A percentile compares a stretch with the other conserved stretches of the same genome.
Conservation (phyloP, 2,329 filamentous ascomycete species). For the Coniosporium tulheliwenetii region DNA sequence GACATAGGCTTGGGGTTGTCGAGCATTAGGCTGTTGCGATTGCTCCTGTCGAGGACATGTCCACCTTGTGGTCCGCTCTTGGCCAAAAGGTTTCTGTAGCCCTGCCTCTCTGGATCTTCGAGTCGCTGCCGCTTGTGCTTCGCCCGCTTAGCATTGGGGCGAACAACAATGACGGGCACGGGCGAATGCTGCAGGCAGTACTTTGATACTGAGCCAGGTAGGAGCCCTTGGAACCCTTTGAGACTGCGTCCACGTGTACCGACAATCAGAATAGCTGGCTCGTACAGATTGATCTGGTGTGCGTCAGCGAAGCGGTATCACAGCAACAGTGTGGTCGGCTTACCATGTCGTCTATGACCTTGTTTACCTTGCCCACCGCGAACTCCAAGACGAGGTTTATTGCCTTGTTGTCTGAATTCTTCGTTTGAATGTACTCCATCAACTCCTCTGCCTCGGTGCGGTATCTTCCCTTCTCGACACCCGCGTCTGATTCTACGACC, state of each 20-base stretch:
- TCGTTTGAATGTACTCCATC: slow-evolving; percentile 60
- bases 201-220: slow-evolving; percentile 83
- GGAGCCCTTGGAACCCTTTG: slow-evolving; percentile 70
- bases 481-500: slow-evolving; percentile 71
- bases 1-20: slow-evolving; percentile 13
- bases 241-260: slow-evolving; percentile 75
- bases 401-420: slow-evolving; percentile 69
- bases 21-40: slow-evolving; percentile 28
- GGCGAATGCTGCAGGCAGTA: slow-evolving; percentile 91
- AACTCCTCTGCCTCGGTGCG: slow-evolving; percentile 59
- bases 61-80: slow-evolving; percentile 38
- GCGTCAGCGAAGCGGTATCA: not conserved
- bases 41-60: slow-evolving; percentile 34
- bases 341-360: slow-evolving; percentile 82
- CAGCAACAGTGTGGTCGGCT: slow-evolving; percentile 15
- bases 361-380: slow-evolving; percentile 75
- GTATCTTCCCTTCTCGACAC: slow-evolving; percentile 55
- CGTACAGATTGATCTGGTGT: slow-evolving; percentile 70
- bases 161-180: slow-evolving; percentile 82
- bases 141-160: slow-evolving; percentile 71
- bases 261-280: slow-evolving; percentile 81
- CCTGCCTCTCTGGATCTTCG: slow-evolving; percentile 58
- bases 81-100: slow-evolving; percentile 64
- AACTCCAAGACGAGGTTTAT: slow-evolving; percentile 79
- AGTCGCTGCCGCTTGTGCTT: slow-evolving; percentile 81